Conservation (phyloP, 1,139 yeast genomes). For the Diutina neorugosa region DNA sequence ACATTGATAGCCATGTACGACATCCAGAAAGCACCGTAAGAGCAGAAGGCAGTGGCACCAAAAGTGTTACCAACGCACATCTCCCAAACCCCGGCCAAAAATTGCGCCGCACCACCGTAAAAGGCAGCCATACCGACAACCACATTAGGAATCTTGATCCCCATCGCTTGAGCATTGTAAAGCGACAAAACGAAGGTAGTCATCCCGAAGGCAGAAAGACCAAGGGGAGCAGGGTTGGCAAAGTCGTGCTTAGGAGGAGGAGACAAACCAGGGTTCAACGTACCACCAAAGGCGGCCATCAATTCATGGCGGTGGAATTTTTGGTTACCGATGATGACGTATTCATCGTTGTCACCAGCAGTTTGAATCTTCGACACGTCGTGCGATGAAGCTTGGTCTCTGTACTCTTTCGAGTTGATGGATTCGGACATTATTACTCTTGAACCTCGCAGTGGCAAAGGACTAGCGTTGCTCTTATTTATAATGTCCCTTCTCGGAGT, state of each 20-base stretch:
- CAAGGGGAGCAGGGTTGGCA: constrained; percentile 10
- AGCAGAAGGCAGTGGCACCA: constrained; percentile 52
- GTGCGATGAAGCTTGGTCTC: background rate
- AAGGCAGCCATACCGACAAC: constrained; percentile 40
- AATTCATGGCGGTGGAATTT: constrained; percentile 9
- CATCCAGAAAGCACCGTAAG: constrained; percentile 72
- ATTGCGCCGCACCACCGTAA: constrained; percentile 50
- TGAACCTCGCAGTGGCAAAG: background rate
- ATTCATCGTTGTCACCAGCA: constrained; percentile 8
- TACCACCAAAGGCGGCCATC: constrained; percentile 10
- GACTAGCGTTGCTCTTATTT: background rate
- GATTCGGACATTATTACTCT: constrained; percentile 1
- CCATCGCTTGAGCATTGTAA: constrained; percentile 37
- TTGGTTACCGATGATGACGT: constrained; percentile 8
- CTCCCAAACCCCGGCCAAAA: constrained; percentile 59
- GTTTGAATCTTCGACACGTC: constrained; percentile 6
- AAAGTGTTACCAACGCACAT: constrained; percentile 53
- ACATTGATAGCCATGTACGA: constrained; percentile 47
- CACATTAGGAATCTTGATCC: constrained; percentile 34
- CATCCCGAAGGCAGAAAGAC: constrained; percentile 8
- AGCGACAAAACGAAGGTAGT: constrained; percentile 9
- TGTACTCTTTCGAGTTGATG: background rate
- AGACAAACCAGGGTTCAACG: constrained; percentile 8
- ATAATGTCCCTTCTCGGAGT: background rate
- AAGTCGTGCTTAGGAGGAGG: constrained; percentile 7